A percentile compares a stretch with the other conserved stretches of the same genome.
phyloP scores from a whole-genome alignment of 352 stramenopile species.

The Thraustochytrium striatum region DNA sequence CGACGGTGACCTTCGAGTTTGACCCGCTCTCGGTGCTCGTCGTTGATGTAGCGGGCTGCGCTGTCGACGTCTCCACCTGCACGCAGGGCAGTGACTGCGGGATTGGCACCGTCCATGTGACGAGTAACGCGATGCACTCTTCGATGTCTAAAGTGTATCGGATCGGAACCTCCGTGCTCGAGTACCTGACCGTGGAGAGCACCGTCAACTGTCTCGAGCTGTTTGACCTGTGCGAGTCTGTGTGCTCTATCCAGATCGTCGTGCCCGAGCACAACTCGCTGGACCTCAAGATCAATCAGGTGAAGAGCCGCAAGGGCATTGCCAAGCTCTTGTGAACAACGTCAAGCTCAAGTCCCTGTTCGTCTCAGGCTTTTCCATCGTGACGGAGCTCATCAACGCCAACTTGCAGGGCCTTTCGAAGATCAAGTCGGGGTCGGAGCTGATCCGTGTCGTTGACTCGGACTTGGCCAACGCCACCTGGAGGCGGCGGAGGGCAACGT shows the following conservation, averaged over 20 bases:
- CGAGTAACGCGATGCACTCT: not conserved
- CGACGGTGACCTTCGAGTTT: not conserved
- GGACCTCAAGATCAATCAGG: slow-evolving; percentile 16
- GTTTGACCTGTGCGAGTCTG: not conserved
- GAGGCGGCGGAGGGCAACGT: not conserved
- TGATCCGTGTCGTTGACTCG: not conserved
- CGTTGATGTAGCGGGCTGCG: not conserved
- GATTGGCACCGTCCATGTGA: not conserved
- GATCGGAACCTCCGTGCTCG: not conserved
- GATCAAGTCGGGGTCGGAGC: not conserved
- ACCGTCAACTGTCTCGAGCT: not conserved
- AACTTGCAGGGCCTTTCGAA: too few relatives aligned
- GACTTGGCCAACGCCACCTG: not conserved
- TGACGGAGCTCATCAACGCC: not conserved
- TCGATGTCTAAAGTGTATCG: not conserved
- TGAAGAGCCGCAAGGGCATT: not conserved
- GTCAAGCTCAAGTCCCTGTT: not conserved
- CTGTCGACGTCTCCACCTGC: not conserved
- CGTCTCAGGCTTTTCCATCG: not conserved
- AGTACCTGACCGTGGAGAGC: slow-evolving; percentile 19
- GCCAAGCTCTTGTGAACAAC: not conserved
- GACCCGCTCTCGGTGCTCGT: not conserved
- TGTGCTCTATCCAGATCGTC: slow-evolving; percentile 11
- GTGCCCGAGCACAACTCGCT: slow-evolving; percentile 3
- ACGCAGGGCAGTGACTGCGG: not conserved